Evolutionary conservation across 2,329 filamentous ascomycete species (phyloP), one percentile per base, ranked within the genome.

Genomic region (Botrytis galanthina): DNA sequence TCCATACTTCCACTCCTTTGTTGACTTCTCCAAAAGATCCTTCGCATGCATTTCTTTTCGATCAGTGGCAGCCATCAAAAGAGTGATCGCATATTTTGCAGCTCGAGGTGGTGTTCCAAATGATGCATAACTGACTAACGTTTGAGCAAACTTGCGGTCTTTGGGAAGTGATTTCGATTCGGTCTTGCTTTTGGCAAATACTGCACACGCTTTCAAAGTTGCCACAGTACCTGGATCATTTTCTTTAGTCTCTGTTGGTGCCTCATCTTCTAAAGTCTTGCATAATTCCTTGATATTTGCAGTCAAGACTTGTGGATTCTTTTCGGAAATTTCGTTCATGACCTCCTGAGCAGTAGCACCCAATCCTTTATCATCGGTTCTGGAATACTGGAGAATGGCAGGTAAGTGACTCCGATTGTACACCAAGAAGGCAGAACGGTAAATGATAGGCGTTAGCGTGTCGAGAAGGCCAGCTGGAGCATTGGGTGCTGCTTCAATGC

Each of bases 341-440:
- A 98, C 87, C 80, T 97, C 93, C 79, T 98, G 94, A 2, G 96
- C 95, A 22, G 93, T 90, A 32, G 88, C 85, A 9, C 92, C 93
- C 67, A 98, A 86, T 0, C 91, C 91, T 67, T 92, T 90, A 79
- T 95, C 92, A 80, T 98, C 92, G 16, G 90, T 95, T 79, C 94
- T 91, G 18, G 95, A 94, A 79, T 92, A 93, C 73, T 94, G 91
- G 85, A 98, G 93, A 75, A 98, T 95, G 0, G 93, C 91, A 4
- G 95, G 90, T 29, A 99, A 90, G 81, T 99, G 95, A 81, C 95
- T 98, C 80, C 93, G 91, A 84, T 98, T 99, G 84, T 97, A 98
- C 77, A 97, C 88, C 76, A 99, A 87, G 73, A 93, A 91, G 48
- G 93, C 92, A 72, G 91, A 91, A 61, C 94, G 90, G 81, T 97